Conservation (phyloP, 2,329 filamentous ascomycete species). For the Dactylellina haptotyla region DNA sequence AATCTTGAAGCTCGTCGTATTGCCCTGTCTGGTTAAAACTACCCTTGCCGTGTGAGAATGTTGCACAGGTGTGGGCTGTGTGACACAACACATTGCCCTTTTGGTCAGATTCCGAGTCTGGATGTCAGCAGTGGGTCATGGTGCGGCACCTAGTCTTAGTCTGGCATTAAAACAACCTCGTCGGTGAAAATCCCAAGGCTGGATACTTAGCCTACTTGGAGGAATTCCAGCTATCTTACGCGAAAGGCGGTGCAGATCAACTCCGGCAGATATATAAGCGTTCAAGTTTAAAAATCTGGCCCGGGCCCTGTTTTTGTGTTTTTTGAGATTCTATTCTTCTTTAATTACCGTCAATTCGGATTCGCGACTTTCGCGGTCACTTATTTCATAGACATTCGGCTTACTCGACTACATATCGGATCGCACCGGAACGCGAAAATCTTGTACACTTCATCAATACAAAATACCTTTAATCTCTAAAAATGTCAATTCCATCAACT, state of each 20-base stretch:
- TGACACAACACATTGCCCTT: neutral
- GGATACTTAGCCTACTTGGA: neutral
- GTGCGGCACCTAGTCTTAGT: neutral
- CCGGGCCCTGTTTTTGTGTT: neutral
- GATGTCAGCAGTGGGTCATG: neutral
- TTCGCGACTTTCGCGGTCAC: too few relatives aligned
- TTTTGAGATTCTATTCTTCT: neutral
- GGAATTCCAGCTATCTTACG: neutral
- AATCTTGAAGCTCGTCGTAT: too few relatives aligned
- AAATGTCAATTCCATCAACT: slow-evolving; percentile 24
- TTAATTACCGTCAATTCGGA: too few relatives aligned
- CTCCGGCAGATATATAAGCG: neutral
- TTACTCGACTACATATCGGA: too few relatives aligned
- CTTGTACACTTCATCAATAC: neutral
- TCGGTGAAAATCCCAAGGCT: neutral
- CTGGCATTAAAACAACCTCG: neutral
- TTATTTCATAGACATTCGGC: too few relatives aligned
- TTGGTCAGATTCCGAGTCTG: neutral
- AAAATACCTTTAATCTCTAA: neutral
- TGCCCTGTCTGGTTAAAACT: too few relatives aligned
- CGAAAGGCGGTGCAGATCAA: neutral
- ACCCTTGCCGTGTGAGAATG: too few relatives aligned
- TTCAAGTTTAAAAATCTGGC: too few relatives aligned
- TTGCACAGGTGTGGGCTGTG: neutral
- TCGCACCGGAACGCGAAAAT: neutral